These are phyloP conservation scores for Scalesia atractyloides DNA, from an alignment of 129 eudicot genomes.

Conservation along the genomic window DNA sequence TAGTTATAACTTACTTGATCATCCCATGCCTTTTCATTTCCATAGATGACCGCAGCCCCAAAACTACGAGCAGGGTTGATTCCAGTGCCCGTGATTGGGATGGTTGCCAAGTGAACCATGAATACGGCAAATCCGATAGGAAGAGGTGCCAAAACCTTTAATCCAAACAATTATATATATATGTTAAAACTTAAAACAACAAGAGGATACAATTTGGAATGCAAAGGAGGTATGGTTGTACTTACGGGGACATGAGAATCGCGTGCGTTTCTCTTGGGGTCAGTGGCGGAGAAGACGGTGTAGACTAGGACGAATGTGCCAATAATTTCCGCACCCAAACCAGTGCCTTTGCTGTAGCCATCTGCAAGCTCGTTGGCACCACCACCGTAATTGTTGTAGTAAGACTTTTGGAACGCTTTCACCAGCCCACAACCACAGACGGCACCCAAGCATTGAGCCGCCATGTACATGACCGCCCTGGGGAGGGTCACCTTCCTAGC, in stretches of 20 bases:
- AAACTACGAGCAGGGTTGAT: constrained; percentile 48
- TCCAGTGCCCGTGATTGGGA: constrained; percentile 43
- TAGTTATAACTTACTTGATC: constrained; percentile 36
- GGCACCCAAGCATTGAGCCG: constrained; percentile 76
- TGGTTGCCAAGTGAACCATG: constrained; percentile 45
- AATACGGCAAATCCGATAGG: constrained; percentile 42
- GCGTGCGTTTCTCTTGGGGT: constrained; percentile 73
- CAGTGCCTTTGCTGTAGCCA: constrained; percentile 64
- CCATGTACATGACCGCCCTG: constrained; percentile 58
- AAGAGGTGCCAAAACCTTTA: constrained; percentile 41
- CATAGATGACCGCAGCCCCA: constrained; percentile 41
- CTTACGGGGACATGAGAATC: constrained; percentile 79
- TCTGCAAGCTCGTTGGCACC: constrained; percentile 55
- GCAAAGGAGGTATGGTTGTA: background rate
- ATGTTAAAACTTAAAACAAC: background rate
- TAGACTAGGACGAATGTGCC: constrained; percentile 63
- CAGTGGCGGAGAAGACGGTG: constrained; percentile 80
- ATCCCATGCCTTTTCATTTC: constrained; percentile 44
- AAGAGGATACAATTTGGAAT: background rate
- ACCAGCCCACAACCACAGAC: constrained; percentile 69
- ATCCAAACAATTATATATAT: background rate
- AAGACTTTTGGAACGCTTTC: constrained; percentile 55
- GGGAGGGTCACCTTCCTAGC: constrained; percentile 58
- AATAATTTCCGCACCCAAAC: constrained; percentile 65
- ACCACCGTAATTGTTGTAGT: constrained; percentile 52